phyloP scores from a whole-genome alignment of 192 early-diverging fungal genomes.

The Coemansia sp. region DNA sequence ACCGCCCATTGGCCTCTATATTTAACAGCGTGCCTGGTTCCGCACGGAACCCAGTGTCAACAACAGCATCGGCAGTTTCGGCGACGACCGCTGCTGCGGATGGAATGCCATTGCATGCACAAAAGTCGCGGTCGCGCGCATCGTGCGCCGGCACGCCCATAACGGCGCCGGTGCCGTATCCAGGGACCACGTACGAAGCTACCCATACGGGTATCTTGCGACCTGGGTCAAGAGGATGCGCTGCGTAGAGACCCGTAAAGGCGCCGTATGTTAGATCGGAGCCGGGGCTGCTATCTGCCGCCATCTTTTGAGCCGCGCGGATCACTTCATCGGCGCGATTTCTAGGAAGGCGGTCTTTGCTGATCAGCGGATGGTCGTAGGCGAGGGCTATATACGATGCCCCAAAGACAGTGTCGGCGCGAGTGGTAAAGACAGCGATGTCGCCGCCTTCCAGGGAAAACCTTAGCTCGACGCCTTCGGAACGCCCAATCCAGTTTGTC shows the following conservation, averaged over 20 bases:
- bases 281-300: conserved; percentile 17
- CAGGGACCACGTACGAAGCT: conserved; percentile 68
- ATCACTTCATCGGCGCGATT: conserved; percentile 17
- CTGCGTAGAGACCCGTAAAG: conserved; percentile 62
- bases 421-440: conserved; percentile 71
- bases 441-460: conserved; percentile 38
- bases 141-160: conserved; percentile 88
- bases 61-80: conserved; percentile 5
- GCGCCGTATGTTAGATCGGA: conserved; percentile 44
- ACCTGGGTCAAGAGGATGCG: conserved; percentile 57
- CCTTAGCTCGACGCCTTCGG: conserved; percentile 71
- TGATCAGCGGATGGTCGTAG: conserved; percentile 61
- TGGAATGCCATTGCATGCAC: conserved; percentile 53
- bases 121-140: conserved; percentile 69
- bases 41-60: conserved; percentile 39
- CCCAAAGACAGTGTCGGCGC: conserved; percentile 75
- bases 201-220: conserved; percentile 65
- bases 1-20: conserved; percentile 52
- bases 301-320: conserved; percentile 17
- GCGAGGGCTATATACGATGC: conserved; percentile 70
- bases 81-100: conserved; percentile 48
- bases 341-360: conserved; percentile 14
- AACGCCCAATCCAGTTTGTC: conserved; percentile 89
- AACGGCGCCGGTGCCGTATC: conserved; percentile 79
- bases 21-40: conserved; percentile 57